Conservation (phyloP, 139 green algal genomes). For the Coccomyxa sp. region DNA sequence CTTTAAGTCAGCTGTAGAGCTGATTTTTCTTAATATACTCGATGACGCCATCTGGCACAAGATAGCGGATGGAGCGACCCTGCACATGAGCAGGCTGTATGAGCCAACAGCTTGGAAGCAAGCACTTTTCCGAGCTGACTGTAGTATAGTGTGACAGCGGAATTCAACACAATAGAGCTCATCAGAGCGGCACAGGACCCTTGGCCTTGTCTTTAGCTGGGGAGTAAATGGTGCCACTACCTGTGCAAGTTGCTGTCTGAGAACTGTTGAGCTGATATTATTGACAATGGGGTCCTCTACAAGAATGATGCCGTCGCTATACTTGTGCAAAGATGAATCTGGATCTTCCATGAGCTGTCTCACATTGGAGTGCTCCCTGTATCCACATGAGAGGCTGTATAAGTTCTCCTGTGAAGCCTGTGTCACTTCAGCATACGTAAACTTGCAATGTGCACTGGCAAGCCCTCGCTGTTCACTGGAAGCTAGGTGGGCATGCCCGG, state of each 20-base stretch:
- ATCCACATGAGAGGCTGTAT: neutral
- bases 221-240: neutral
- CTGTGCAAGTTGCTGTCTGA: neutral
- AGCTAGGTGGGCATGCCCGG: too few species aligned
- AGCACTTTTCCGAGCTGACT: too few species aligned
- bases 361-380: constrained; percentile 4
- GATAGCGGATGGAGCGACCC: constrained; percentile 24
- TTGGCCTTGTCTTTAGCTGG: neutral
- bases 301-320: constrained; percentile 25
- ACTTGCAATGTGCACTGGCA: too few species aligned
- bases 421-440: too few species aligned
- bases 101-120: too few species aligned
- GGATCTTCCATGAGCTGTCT: constrained; percentile 16
- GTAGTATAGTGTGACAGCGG: too few species aligned
- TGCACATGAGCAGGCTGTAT: neutral
- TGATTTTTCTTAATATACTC: constrained; percentile 31
- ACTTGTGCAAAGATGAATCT: constrained; percentile 26
- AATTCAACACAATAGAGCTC: neutral
- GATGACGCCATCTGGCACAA: constrained; percentile 26
- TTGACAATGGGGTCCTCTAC: constrained; percentile 34
- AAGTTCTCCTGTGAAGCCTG: too few species aligned
- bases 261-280: constrained; percentile 34
- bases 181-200: neutral
- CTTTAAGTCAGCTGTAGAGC: constrained; percentile 23
- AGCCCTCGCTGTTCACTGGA: too few species aligned